Base-by-base conservation (phyloP, 495 filamentous ascomycete genomes). In the Parachaetomium inaequale region DNA sequence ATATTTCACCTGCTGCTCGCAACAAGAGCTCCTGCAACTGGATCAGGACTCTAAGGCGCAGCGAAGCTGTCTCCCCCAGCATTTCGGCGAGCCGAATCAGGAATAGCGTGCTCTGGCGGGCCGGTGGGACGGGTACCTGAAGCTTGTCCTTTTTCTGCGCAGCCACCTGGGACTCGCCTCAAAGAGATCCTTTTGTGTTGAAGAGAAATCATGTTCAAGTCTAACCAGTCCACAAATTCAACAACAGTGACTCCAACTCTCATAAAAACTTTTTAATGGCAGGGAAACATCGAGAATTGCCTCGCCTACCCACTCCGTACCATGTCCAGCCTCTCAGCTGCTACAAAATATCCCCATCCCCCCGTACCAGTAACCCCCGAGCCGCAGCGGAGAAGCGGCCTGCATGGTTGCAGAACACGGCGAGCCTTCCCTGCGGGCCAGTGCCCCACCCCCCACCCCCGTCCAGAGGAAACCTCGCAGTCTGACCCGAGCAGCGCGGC, bases 1-100 rank as follows among this genome's bases (percentile, higher is more conserved):
- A 76, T 81, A 81, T 81, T 79, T 81, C 77, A 80, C 65, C 74
- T 61, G 40, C 50, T 52, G 15, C 34, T 52, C 47, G 47, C 28
- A 49, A 51, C 28, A 58, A 38, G 28, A 52, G 23, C 28, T 50
- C 21, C 47, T 57, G 56, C 34, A 59, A 55, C 43, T 23, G 55
- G 25, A 29, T 40, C 54, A 45, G 66, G 42, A 47, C 63, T 54
- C 42, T 63, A 70, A 61, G 70, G 72, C 72, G 70, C 72, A 74
- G 72, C 57, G 61, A 66, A 63, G 43, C 55, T 51, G 40, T 40
- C 54, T 46, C 57, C 59, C 64, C 60, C 57, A 57, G 57, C 63
- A 63, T 65, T 66, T 72, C 70, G 70, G 72, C 72, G 70, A 72
- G 70, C 29, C 66, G 66, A 71, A 68, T 64, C 61, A 62, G 70